Evolutionary conservation across 148 eudicot species (phyloP).

Genomic region (Drosera capensis): DNA sequence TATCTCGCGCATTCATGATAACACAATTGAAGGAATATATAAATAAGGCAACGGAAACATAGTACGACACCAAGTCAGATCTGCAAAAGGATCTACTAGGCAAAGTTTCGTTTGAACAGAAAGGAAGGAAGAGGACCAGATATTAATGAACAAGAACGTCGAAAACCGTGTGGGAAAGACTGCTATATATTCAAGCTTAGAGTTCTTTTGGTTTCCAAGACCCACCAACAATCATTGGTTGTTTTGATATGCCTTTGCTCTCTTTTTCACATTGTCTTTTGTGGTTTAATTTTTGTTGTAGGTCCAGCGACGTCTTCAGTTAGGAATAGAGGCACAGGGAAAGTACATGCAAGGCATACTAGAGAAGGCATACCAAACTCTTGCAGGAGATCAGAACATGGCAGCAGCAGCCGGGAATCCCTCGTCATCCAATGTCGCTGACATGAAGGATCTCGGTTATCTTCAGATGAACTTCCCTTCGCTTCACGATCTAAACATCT

Average conservation of each 20-base stretch:
- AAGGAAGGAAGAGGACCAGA: no score
- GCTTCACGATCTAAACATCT: slow-evolving; percentile 73
- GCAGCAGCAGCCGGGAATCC: slow-evolving; percentile 6
- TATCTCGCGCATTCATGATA: no score
- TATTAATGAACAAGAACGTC: no score
- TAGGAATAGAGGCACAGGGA: slow-evolving; percentile 93
- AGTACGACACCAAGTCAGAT: no score
- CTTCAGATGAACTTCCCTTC: slow-evolving; percentile 40
- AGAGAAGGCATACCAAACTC: slow-evolving; percentile 88
- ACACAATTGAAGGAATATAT: no score
- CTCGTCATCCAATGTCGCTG: slow-evolving; percentile 9
- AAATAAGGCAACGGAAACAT: no score
- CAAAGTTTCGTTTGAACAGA: no score
- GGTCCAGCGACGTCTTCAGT: slow-evolving; percentile 90
- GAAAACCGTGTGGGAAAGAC: no score
- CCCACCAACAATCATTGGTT: no score
- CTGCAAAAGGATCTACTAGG: no score
- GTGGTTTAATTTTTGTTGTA: slow-evolving; percentile 2
- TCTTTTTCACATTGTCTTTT: background rate
- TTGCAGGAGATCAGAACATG: slow-evolving; percentile 58
- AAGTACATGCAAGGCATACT: slow-evolving; percentile 94
- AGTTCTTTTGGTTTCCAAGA: no score
- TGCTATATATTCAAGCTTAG: no score
- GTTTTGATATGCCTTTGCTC: background rate
- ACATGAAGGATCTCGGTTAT: slow-evolving; percentile 43